These are phyloP conservation scores for Lachnellula cervina DNA, from an alignment of 2,329 filamentous ascomycete species.

Conservation along the genomic window DNA sequence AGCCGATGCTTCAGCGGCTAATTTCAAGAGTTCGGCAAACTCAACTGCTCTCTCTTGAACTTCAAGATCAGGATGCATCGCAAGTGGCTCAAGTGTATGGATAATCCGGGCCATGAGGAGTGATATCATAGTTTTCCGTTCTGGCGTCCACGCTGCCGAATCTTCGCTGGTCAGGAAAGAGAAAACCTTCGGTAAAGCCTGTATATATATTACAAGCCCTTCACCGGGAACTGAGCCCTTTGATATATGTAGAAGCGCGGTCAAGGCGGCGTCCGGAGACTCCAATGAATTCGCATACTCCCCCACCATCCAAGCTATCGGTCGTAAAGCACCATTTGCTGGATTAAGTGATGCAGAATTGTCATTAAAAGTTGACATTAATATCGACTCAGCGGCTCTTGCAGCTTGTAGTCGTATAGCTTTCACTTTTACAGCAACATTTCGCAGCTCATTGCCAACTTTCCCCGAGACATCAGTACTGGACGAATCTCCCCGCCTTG, in stretches of 20 bases:
- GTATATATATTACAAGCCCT: constrained; percentile 73
- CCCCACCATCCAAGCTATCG: constrained; percentile 79
- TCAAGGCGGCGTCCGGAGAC: constrained; percentile 66
- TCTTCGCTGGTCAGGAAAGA: constrained; percentile 64
- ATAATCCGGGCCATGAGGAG: constrained; percentile 78
- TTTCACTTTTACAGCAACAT: constrained; percentile 85
- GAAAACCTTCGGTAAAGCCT: constrained; percentile 83
- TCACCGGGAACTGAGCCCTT: constrained; percentile 50
- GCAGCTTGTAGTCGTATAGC: constrained; percentile 77
- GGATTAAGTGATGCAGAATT: constrained; percentile 51
- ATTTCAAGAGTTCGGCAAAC: constrained; percentile 81
- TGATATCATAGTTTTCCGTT: constrained; percentile 68
- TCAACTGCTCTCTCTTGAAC: constrained; percentile 94
- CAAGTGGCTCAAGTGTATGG: constrained; percentile 73
- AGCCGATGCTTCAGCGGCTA: constrained; percentile 76
- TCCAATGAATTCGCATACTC: constrained; percentile 76
- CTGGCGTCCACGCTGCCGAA: constrained; percentile 62
- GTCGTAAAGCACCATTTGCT: constrained; percentile 64
- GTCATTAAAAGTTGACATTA: constrained; percentile 55
- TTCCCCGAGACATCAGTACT: constrained; percentile 52
- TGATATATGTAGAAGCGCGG: constrained; percentile 65
- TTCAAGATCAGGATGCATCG: constrained; percentile 79
- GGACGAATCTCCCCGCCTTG: constrained; percentile 7
- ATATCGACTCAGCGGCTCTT: constrained; percentile 70
- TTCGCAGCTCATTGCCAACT: constrained; percentile 83